These are phyloP conservation scores for Moricandia moricandioides DNA, from an alignment of 345 rosid genomes.

Conservation along the genomic window DNA sequence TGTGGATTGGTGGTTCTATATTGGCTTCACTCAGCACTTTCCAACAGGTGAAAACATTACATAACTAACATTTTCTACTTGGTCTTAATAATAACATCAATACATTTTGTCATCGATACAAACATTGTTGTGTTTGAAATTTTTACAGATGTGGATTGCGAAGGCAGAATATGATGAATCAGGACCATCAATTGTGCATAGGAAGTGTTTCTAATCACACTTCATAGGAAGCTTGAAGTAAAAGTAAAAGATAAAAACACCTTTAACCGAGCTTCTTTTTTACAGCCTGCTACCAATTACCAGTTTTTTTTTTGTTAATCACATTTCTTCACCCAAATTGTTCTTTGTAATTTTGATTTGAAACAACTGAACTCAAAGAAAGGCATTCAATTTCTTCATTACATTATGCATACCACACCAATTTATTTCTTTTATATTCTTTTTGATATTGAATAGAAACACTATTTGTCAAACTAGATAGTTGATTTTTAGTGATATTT, in stretches of 20 bases:
- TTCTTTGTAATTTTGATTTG: conserved; percentile 21
- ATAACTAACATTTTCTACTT: background rate
- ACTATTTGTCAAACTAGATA: background rate
- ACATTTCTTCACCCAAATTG: background rate
- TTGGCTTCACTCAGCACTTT: conserved; percentile 73
- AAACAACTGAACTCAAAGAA: conserved; percentile 10
- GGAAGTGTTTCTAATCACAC: conserved; percentile 57
- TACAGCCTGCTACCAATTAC: background rate
- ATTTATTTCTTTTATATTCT: background rate
- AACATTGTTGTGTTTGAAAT: background rate
- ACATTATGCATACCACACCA: background rate
- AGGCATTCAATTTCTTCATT: background rate
- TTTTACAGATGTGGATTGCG: conserved; percentile 64
- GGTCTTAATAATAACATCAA: background rate
- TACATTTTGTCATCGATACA: background rate
- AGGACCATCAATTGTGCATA: conserved; percentile 68
- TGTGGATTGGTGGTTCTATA: conserved; percentile 74
- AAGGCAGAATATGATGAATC: conserved; percentile 68
- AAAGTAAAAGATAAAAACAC: conserved; percentile 2
- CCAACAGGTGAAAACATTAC: conserved; percentile 50
- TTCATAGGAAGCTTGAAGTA: background rate
- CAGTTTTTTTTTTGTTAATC: background rate
- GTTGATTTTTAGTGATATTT: background rate
- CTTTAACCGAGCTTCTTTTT: background rate
- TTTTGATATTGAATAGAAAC: background rate